Evolutionary conservation across 225 moss, liverwort and hornwort species (phyloP), one percentile per base, ranked within the genome.

Genomic region (Anthoceros angustus): DNA sequence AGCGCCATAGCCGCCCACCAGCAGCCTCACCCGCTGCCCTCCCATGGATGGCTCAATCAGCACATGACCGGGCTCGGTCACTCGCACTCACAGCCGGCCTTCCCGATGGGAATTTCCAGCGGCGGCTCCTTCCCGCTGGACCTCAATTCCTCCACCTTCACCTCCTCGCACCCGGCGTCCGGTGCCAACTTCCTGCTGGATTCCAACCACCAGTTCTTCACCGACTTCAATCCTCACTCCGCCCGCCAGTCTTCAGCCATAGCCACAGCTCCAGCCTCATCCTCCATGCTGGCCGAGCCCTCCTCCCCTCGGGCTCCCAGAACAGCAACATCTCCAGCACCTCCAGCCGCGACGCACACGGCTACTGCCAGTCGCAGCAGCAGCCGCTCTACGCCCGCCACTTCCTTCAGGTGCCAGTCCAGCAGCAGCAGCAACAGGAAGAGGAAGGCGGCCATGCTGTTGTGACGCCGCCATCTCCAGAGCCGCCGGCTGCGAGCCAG

Each of bases 31-130:
- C 86, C 84, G 18, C 77, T 82, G 43, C 82, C 85, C 23, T 83
- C 83, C 67, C 80, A 87, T 45, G 89, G 84, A 74, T 93, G 87
- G 93, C 76, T 93, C 40, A 84, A 88, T 61, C 86, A 86, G 64
- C 76, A 86, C 25, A 77, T 77, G 41, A 83, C 84, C 62, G 73
- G 71, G 25, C 67, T 46, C 20, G 42, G 11, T 4, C 46, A 10
- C 25, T 67, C 25, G 71, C 75, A 83, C 79, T 73, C 73, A 69
- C 71, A 75, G 61, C 75, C 79, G 46, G 2, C 5, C 46, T 48
- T 12, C 46, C 46, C 2, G 46, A 12, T 48, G 46, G 46, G 46
- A 48, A 48, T 48, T 12, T 12, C 18, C 18, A 18, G 14, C 12
- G 5, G 14, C 46, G 12, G 14, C 43, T 8, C 14, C 5, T 2